Percentiles rank a stretch among this genome's conserved stretches.
Evolutionary conservation across 2,329 filamentous ascomycete genomes (phyloP).

Genomic region (Fusarium temperatum): DNA sequence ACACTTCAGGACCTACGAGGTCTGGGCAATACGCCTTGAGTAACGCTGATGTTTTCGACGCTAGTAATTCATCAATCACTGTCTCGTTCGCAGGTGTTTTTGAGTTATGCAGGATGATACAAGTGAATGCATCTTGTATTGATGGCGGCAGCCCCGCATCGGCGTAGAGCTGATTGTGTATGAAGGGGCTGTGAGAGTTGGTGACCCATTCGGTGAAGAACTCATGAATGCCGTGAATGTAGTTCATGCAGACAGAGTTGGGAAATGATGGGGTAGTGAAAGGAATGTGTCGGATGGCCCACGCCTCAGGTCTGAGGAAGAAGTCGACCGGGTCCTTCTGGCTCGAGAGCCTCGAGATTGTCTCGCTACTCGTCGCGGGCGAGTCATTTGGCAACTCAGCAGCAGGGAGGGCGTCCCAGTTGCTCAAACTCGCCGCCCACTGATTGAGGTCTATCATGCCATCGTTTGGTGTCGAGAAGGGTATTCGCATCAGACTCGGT

Average conservation of each 20-base stretch:
- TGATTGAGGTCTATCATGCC: background rate
- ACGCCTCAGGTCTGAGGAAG: background rate
- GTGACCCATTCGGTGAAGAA: slow-evolving; percentile 8
- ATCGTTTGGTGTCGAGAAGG: background rate
- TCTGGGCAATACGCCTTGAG: background rate
- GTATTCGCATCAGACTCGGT: background rate
- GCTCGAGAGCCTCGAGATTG: background rate
- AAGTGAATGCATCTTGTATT: slow-evolving; percentile 5
- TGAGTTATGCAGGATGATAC: background rate
- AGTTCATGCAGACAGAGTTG: slow-evolving; percentile 8
- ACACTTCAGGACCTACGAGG: fast-evolving
- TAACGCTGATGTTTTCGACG: background rate
- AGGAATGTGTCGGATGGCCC: background rate
- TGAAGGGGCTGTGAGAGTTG: background rate
- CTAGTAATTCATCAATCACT: background rate
- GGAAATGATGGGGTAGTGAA: background rate
- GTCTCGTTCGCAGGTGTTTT: background rate
- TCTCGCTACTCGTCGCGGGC: background rate
- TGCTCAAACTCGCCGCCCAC: background rate
- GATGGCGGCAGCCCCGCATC: background rate
- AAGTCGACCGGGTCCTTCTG: background rate
- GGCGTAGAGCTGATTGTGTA: slow-evolving; percentile 9
- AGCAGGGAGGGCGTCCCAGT: background rate
- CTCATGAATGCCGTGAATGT: background rate
- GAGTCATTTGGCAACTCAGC: background rate